phyloP scores from a whole-genome alignment of 2,329 filamentous ascomycete genomes.

The Lizonia empirigonia region DNA sequence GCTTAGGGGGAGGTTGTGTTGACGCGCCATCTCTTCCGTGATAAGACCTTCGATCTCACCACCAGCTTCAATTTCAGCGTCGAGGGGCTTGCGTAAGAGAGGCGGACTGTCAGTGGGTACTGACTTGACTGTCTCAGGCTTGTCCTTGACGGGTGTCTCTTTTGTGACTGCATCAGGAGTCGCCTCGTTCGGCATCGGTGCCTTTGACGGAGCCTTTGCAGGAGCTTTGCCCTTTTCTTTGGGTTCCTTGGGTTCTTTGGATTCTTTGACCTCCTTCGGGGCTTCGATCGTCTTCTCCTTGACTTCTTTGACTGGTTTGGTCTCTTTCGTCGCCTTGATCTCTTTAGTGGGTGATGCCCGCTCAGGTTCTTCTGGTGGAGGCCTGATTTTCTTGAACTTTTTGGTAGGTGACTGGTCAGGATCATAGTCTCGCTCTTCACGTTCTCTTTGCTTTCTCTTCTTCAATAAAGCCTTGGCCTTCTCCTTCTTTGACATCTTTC shows the following conservation, averaged over 20 bases:
- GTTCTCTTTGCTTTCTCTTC: conserved; percentile 37
- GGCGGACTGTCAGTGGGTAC: conserved; percentile 38
- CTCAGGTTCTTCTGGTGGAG: conserved; percentile 13
- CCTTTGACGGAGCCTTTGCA: conserved; percentile 29
- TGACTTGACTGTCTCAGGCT: conserved; percentile 29
- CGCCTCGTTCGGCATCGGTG: conserved; percentile 35
- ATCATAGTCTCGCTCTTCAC: conserved; percentile 33
- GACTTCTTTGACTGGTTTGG: conserved; percentile 17
- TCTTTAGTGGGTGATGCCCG: conserved; percentile 21
- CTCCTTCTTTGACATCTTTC: conserved; percentile 31
- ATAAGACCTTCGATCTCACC: conserved; percentile 42
- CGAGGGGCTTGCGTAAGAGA: conserved; percentile 34
- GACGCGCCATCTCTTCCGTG: conserved; percentile 48
- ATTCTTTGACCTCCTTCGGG: conserved; percentile 15
- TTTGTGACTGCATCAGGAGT: conserved; percentile 31
- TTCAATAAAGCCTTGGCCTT: conserved; percentile 24
- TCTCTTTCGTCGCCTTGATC: conserved; percentile 12
- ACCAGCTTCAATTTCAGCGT: conserved; percentile 40
- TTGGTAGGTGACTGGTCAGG: conserved; percentile 38
- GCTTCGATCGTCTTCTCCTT: conserved; percentile 24
- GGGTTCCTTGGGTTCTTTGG: conserved; percentile 26
- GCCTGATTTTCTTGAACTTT: conserved; percentile 40
- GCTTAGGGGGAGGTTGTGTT: conserved; percentile 47
- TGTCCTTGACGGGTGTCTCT: conserved; percentile 38
- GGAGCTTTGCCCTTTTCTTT: conserved; percentile 35